A percentile compares a stretch with the other conserved stretches of the same genome.
Evolutionary conservation across 1,139 yeast genomes (phyloP).

Genomic region (Yamadazyma atmosphaerica): DNA sequence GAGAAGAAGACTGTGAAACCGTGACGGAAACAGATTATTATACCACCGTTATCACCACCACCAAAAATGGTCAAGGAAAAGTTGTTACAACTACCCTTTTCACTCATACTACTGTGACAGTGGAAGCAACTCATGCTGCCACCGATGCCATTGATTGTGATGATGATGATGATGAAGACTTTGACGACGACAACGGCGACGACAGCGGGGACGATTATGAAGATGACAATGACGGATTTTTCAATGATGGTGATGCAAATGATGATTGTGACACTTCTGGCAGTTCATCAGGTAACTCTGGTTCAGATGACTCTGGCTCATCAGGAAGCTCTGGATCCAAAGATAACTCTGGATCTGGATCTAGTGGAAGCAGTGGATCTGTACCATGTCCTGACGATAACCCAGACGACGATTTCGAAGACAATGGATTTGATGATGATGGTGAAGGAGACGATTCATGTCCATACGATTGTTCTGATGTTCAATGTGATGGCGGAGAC

Average conservation of each 20-base stretch:
- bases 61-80: conserved; percentile 9
- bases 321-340: conserved; percentile 8
- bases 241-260: conserved; percentile 8
- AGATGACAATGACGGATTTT: conserved; percentile 13
- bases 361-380: not conserved
- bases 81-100: conserved; percentile 9
- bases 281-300: not conserved
- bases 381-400: conserved; percentile 1
- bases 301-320: conserved; percentile 3
- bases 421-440: conserved; percentile 5
- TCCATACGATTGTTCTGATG: conserved; percentile 13
- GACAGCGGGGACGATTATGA: conserved; percentile 8
- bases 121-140: conserved; percentile 7
- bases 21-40: conserved; percentile 2
- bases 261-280: conserved; percentile 10
- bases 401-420: conserved; percentile 10
- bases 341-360: conserved; percentile 11
- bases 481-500: conserved; percentile 17
- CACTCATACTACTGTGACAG: conserved; percentile 11
- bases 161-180: conserved; percentile 11
- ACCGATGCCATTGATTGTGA: conserved; percentile 9
- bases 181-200: conserved; percentile 14
- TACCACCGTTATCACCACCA: conserved; percentile 10
- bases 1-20: conserved; percentile 15
- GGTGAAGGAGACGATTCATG: conserved; percentile 9